Percentiles rank a stretch among this genome's conserved stretches.
Evolutionary conservation across 2,329 filamentous ascomycete species (phyloP).

Genomic region (Curvularia lunata): DNA sequence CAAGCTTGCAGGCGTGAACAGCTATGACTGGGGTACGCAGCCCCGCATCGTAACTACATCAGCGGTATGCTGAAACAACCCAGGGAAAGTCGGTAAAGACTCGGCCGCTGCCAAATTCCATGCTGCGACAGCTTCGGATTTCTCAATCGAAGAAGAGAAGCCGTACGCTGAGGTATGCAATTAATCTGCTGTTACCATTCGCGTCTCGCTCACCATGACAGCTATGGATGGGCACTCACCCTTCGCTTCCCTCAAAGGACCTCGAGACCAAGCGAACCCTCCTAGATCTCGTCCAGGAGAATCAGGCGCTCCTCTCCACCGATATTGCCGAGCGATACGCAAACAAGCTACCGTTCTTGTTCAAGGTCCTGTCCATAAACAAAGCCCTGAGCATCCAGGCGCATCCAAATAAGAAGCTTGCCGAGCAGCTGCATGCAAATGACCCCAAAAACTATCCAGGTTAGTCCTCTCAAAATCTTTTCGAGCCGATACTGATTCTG

Average conservation of each 20-base stretch:
- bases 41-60: slow-evolving; percentile 30
- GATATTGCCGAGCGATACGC: slow-evolving; percentile 77
- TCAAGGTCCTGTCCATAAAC: slow-evolving; percentile 95
- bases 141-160: slow-evolving; percentile 82
- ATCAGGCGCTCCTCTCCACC: slow-evolving; percentile 78
- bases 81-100: slow-evolving; percentile 82
- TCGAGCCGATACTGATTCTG: neutral
- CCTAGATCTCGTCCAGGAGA: slow-evolving; percentile 85
- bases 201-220: slow-evolving; percentile 51
- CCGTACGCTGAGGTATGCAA: slow-evolving; percentile 84
- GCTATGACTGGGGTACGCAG: slow-evolving; percentile 88
- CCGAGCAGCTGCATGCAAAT: slow-evolving; percentile 81
- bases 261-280: slow-evolving; percentile 81
- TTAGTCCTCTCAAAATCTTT: slow-evolving; percentile 10
- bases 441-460: slow-evolving; percentile 91
- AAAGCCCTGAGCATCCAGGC: slow-evolving; percentile 98
- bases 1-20: slow-evolving; percentile 80
- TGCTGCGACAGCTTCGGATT: slow-evolving; percentile 78
- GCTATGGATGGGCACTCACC: slow-evolving; percentile 99
- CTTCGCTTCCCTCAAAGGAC: slow-evolving; percentile 92
- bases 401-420: slow-evolving; percentile 93
- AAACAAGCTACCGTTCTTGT: slow-evolving; percentile 88
- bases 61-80: slow-evolving; percentile 36
- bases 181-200: neutral
- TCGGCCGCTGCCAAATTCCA: slow-evolving; percentile 92